Conservation (phyloP, 1,284 basidiomycete species). For the Ceratobasidium sp. region DNA sequence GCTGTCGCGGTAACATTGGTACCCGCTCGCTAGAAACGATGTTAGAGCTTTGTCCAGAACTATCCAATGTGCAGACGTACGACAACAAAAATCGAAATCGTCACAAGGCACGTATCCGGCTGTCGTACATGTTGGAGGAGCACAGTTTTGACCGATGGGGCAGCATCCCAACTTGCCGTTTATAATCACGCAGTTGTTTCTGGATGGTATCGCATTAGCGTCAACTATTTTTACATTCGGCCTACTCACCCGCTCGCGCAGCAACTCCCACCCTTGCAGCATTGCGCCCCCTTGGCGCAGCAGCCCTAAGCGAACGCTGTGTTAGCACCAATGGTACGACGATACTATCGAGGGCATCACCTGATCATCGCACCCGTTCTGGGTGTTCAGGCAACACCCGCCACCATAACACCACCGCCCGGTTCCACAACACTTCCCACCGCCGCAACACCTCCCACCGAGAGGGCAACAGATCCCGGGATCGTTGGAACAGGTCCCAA, state of each 20-base stretch:
- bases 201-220: not conserved
- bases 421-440: constrained; percentile 20
- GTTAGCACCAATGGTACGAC: not conserved
- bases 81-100: constrained; percentile 20
- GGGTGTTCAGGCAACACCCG: not conserved
- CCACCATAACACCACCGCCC: constrained; percentile 3
- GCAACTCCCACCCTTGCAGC: constrained; percentile 34
- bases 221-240: not conserved
- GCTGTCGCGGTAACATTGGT: constrained; percentile 11
- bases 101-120: not conserved
- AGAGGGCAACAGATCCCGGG: constrained; percentile 14
- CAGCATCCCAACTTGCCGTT: constrained; percentile 29
- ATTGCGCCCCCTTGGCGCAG: constrained; percentile 8
- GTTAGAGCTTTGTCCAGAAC: not conserved
- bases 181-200: constrained; percentile 30
- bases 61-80: not conserved
- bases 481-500: constrained; percentile 16
- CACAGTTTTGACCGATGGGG: constrained; percentile 25
- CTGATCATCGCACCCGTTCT: constrained; percentile 24
- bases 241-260: constrained; percentile 5
- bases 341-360: not conserved
- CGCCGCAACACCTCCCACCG: constrained; percentile 26
- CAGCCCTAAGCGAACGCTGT: constrained; percentile 9
- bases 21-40: constrained; percentile 26
- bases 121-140: constrained; percentile 2